Conservation (phyloP, 2,329 filamentous ascomycete species). For the Niveomyces coronatus region DNA sequence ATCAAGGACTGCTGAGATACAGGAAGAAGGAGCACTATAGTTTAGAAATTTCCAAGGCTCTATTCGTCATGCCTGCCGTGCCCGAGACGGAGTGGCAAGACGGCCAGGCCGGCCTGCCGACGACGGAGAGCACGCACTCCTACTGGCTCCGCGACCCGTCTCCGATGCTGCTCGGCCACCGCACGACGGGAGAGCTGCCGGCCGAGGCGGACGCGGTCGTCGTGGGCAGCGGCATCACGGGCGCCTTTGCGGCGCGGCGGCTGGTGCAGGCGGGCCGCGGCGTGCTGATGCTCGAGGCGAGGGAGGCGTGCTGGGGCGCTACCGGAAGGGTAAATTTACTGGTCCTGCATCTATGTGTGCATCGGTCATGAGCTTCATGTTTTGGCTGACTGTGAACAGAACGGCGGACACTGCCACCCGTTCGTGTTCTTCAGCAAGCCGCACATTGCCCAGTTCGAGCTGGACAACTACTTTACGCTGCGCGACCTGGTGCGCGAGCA, state of each 20-base stretch:
- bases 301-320: conserved; percentile 75
- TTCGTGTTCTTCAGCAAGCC: conserved; percentile 50
- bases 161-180: conserved; percentile 52
- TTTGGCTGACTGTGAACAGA: conserved; percentile 27
- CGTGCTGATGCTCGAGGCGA: conserved; percentile 66
- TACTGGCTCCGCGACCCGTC: conserved; percentile 69
- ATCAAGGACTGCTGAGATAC: no score
- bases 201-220: conserved; percentile 56
- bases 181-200: conserved; percentile 55
- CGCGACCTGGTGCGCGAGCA: conserved; percentile 45
- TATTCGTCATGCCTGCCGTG: conserved; percentile 17
- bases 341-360: background rate
- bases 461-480: conserved; percentile 55
- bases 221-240: conserved; percentile 67
- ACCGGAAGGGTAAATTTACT: conserved; percentile 53
- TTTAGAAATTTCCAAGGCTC: no score
- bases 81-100: conserved; percentile 19
- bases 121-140: conserved; percentile 48
- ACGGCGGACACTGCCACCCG: conserved; percentile 67
- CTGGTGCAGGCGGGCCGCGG: conserved; percentile 40
- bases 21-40: no score
- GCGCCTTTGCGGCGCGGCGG: conserved; percentile 58
- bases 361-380: background rate
- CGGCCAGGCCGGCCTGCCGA: conserved; percentile 46
- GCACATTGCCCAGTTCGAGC: conserved; percentile 59